These are phyloP conservation scores for Ogataea philodendri DNA, from an alignment of 805 yeast genomes.

Conservation along the genomic window DNA sequence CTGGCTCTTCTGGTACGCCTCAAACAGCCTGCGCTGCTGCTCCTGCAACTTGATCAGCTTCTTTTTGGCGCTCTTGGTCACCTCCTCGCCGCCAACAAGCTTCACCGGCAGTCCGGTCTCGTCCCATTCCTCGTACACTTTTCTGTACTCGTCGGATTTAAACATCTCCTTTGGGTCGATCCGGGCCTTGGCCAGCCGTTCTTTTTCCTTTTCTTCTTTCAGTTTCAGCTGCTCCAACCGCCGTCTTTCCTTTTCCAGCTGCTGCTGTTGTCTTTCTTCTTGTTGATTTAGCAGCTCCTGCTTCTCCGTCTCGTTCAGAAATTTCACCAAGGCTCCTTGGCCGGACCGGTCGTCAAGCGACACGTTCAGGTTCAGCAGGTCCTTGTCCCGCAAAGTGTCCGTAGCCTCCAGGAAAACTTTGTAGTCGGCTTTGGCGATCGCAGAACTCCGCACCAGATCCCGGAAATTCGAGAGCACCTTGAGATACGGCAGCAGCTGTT, in stretches of 20 bases:
- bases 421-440: constrained; percentile 58
- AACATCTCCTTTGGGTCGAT: constrained; percentile 73
- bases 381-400: constrained; percentile 71
- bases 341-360: constrained; percentile 86
- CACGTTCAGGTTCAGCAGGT: constrained; percentile 71
- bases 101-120: constrained; percentile 79
- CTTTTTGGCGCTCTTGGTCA: constrained; percentile 82
- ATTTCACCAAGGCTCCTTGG: constrained; percentile 78
- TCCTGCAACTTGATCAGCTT: constrained; percentile 76
- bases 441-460: constrained; percentile 72
- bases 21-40: constrained; percentile 78
- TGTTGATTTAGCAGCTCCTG: constrained; percentile 60
- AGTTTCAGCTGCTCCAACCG: constrained; percentile 59
- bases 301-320: constrained; percentile 68
- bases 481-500: constrained; percentile 73
- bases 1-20: too few relatives aligned
- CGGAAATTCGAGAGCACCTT: constrained; percentile 76
- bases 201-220: constrained; percentile 62
- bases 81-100: constrained; percentile 73
- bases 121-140: constrained; percentile 71
- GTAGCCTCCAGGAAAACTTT: constrained; percentile 60
- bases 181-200: constrained; percentile 64
- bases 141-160: constrained; percentile 42
- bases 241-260: constrained; percentile 37
- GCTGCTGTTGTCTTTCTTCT: constrained; percentile 52